Evolutionary conservation across 805 yeast species (phyloP), one percentile per base, ranked within the genome.

Genomic region (Teunomyces panamensis): DNA sequence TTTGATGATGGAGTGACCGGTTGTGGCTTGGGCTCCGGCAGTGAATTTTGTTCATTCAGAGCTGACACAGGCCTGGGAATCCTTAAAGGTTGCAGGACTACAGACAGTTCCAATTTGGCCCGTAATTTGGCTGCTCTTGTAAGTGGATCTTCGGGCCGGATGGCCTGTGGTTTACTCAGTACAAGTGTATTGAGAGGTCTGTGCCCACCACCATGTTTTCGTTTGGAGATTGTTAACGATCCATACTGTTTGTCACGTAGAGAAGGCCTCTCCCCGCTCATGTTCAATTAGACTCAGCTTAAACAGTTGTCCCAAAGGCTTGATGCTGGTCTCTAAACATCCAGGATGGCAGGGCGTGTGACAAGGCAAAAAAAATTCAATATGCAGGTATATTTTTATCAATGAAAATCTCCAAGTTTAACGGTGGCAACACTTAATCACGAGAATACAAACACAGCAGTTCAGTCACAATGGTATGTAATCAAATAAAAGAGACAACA

Each of bases 391-490:
- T 27, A n/a, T n/a, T 20, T 34, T 7, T 8, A 11, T 29, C 30
- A 37, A 37, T 37, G 30, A 37, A 37, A 37, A 37, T 37, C 41
- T 13, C 41, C 30, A 26, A 37, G 41, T 37, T 32, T 26, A 26
- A 24, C 41, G 41, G 41, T 37, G 41, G 41, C 41, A 37, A 20
- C 43, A 13, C 16, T n/a, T 33, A 27, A 37, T 17, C 24, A 39
- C 42, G 17, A 46, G 13, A 24, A 33, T 17, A 39, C 30, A 20
- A 20, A 44, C 36, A 35, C 42, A 30, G 35, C 33, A 39, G 42
- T 37, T 24, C 41, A 37, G 41, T 26, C 7, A 37, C 41, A 14
- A 51, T 51, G 54, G 54, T 51, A 49, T 13, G 54, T 49, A 44
- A 17, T 44, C 42, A 17, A 20, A 30, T 24, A 10, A 10, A 11